Evolutionary conservation across 169 alveolate genomes (phyloP).

Genomic region (Cryptosporidium muris): DNA sequence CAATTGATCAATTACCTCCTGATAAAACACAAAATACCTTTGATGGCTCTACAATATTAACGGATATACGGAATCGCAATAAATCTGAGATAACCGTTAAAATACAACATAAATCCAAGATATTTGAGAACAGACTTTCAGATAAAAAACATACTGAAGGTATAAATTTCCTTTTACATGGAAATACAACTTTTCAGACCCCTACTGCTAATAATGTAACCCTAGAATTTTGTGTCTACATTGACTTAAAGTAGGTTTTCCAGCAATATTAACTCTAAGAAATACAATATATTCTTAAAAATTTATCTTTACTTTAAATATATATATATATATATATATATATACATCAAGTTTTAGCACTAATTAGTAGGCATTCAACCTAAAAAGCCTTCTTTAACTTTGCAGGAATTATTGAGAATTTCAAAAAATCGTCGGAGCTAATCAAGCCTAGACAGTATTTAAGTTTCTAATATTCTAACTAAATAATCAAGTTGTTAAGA

Average conservation of each 20-base stretch:
- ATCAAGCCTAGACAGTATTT: too few species aligned
- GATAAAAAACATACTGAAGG: too few species aligned
- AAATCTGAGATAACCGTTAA: conserved; percentile 1
- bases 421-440: too few species aligned
- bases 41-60: too few species aligned
- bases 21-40: conserved; percentile 8
- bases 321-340: background rate
- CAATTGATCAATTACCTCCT: conserved; percentile 34
- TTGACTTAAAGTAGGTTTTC: background rate
- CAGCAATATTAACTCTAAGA: too few species aligned
- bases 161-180: background rate
- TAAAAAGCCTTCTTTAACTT: too few species aligned
- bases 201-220: conserved; percentile 57
- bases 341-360: background rate
- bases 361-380: background rate
- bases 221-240: background rate
- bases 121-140: background rate
- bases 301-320: too few species aligned
- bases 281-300: too few species aligned
- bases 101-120: conserved; percentile 3
- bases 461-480: too few species aligned
- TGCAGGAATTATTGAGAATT: too few species aligned
- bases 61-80: conserved; percentile 29
- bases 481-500: too few species aligned
- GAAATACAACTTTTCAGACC: conserved; percentile 36